Evolutionary conservation across 2,329 filamentous ascomycete species (phyloP).

Genomic region (Grosmannia penicillata): DNA sequence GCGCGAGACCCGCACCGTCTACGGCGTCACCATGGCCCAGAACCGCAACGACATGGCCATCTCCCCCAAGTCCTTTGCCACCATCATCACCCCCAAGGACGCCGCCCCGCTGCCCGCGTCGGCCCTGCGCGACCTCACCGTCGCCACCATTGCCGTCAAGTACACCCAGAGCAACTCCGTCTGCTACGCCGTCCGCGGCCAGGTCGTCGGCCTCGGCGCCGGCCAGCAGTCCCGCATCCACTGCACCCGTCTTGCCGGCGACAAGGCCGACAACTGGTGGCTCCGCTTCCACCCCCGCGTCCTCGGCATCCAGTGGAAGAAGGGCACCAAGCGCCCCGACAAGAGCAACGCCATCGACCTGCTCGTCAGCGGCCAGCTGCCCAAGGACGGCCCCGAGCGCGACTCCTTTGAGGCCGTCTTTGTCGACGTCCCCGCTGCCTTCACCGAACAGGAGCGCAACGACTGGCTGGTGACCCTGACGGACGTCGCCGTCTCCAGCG

Average conservation of each 20-base stretch:
- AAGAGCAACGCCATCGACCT: constrained; percentile 98
- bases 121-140: constrained; percentile 77
- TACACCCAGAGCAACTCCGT: constrained; percentile 99
- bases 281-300: constrained; percentile 91
- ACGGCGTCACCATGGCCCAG: constrained; percentile 77
- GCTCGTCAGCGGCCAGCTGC: constrained; percentile 80
- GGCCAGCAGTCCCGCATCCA: constrained; percentile 97
- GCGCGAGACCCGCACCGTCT: constrained; percentile 75
- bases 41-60: constrained; percentile 87
- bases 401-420: constrained; percentile 81
- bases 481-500: constrained; percentile 76
- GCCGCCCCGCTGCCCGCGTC: constrained; percentile 56
- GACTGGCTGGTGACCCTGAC: constrained; percentile 73
- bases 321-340: constrained; percentile 87
- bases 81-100: constrained; percentile 76
- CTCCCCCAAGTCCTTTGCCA: constrained; percentile 70
- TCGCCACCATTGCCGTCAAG: constrained; percentile 94
- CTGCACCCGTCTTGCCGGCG: constrained; percentile 91
- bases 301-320: constrained; percentile 86
- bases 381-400: constrained; percentile 68
- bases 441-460: constrained; percentile 70
- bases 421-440: constrained; percentile 70
- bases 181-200: constrained; percentile 89
- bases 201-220: constrained; percentile 85
- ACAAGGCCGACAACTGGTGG: constrained; percentile 99